phyloP scores from a whole-genome alignment of 306 rosid species.

The Hippophae rhamnoides region DNA sequence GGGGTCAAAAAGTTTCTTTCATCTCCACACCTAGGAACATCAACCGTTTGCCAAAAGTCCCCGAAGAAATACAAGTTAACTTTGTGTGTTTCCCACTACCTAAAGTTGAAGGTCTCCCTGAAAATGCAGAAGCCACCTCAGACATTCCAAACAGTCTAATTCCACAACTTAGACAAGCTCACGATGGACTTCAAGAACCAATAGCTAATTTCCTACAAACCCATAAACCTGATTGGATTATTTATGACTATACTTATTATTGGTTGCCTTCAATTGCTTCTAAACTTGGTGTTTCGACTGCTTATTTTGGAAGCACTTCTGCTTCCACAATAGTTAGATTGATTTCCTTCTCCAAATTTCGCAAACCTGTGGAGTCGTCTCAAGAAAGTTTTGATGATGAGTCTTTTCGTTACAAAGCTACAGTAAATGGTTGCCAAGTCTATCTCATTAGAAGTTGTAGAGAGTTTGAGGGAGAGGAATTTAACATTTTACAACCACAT shows the following conservation, averaged over 20 bases:
- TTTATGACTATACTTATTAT: slow-evolving; percentile 24
- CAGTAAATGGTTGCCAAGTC: neutral
- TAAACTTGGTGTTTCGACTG: slow-evolving; percentile 16
- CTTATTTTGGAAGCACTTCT: slow-evolving; percentile 16
- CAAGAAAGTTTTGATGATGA: neutral
- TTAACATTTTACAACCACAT: slow-evolving; percentile 1
- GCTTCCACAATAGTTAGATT: too few relatives aligned
- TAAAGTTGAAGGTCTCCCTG: slow-evolving; percentile 19
- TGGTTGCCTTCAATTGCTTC: slow-evolving; percentile 24
- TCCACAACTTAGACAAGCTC: slow-evolving; percentile 28
- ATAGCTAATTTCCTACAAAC: slow-evolving; percentile 23
- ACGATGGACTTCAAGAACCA: slow-evolving; percentile 25
- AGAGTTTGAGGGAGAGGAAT: slow-evolving; percentile 20
- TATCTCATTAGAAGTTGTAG: slow-evolving; percentile 12
- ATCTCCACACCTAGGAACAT: slow-evolving; percentile 52
- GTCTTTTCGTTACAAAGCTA: neutral
- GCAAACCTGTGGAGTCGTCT: slow-evolving; percentile 5
- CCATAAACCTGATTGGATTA: slow-evolving; percentile 31
- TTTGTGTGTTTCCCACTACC: slow-evolving; percentile 36
- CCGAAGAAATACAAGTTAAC: slow-evolving; percentile 15
- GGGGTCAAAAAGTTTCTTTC: slow-evolving; percentile 42
- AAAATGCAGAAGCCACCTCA: slow-evolving; percentile 33
- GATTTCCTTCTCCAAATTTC: neutral
- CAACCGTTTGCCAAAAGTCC: slow-evolving; percentile 38
- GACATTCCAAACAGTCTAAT: slow-evolving; percentile 31